Evolutionary conservation across 1,139 yeast species (phyloP).

Genomic region (Hyphopichia khmerensis): DNA sequence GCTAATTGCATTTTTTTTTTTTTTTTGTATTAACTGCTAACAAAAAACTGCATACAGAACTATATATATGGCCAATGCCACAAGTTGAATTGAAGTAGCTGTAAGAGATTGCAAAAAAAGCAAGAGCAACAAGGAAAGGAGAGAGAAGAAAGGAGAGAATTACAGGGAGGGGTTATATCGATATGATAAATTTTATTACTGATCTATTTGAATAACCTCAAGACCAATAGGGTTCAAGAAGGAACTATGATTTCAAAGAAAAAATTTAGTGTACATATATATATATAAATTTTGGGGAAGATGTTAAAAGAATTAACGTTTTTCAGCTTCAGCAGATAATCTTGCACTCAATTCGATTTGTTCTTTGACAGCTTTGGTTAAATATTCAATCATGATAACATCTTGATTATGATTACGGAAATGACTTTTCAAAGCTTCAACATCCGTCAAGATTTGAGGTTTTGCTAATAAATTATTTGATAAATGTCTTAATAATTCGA

Average conservation of each 20-base stretch:
- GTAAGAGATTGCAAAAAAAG: no score
- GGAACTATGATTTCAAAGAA: no score
- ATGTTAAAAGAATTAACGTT: not conserved
- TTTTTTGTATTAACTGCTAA: no score
- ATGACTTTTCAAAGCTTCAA: constrained; percentile 56
- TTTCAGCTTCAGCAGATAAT: constrained; percentile 50
- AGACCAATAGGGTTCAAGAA: no score
- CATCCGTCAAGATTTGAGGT: constrained; percentile 57
- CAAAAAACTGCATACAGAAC: no score
- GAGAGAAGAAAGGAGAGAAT: no score
- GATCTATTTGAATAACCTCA: not conserved
- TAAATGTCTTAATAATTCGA: constrained; percentile 64
- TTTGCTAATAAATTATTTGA: constrained; percentile 60
- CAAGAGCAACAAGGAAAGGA: no score
- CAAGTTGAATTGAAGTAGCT: not conserved
- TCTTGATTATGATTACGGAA: constrained; percentile 80
- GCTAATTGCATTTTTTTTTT: not conserved
- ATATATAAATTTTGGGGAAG: not conserved
- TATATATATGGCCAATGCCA: not conserved
- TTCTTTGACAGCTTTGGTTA: constrained; percentile 82
- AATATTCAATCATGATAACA: constrained; percentile 77
- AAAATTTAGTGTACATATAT: no score
- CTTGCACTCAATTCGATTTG: constrained; percentile 81
- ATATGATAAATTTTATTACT: no score
- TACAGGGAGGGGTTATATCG: no score